phyloP scores from a whole-genome alignment of 2,329 filamentous ascomycete genomes.

The Leptoxyphium fumago region DNA sequence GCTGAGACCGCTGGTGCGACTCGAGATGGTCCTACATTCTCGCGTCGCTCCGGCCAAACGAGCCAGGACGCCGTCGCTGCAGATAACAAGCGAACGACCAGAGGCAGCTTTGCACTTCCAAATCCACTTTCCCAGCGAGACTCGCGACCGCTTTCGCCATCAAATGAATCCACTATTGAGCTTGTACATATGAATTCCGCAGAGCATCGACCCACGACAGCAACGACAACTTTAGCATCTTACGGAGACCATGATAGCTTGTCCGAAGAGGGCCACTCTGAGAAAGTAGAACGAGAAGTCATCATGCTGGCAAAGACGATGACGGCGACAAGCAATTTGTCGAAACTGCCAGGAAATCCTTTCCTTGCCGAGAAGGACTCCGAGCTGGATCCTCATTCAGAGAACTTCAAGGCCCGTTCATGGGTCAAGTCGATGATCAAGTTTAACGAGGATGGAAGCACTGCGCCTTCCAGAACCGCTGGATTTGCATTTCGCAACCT shows the following conservation, averaged over 20 bases:
- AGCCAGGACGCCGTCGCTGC: neutral
- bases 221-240: constrained; percentile 1
- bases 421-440: constrained; percentile 38
- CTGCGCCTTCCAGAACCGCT: constrained; percentile 28
- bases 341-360: constrained; percentile 23
- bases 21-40: constrained; percentile 17
- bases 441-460: constrained; percentile 27
- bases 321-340: constrained; percentile 25
- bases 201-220: neutral
- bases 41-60: constrained; percentile 7
- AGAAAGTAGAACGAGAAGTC: constrained; percentile 20
- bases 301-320: constrained; percentile 27
- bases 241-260: constrained; percentile 8
- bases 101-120: neutral
- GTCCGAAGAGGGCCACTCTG: constrained; percentile 11
- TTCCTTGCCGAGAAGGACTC: constrained; percentile 27
- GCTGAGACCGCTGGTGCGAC: constrained; percentile 23
- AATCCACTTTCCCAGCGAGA: neutral
- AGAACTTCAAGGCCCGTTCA: constrained; percentile 32
- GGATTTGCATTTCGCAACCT: constrained; percentile 32
- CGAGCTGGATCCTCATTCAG: constrained; percentile 30
- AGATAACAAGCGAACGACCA: neutral
- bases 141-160: neutral
- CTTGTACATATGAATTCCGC: neutral
- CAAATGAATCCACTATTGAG: neutral